These are phyloP conservation scores for Didymosphaeria variabile DNA, from an alignment of 2,329 filamentous ascomycete species.

Conservation along the genomic window DNA sequence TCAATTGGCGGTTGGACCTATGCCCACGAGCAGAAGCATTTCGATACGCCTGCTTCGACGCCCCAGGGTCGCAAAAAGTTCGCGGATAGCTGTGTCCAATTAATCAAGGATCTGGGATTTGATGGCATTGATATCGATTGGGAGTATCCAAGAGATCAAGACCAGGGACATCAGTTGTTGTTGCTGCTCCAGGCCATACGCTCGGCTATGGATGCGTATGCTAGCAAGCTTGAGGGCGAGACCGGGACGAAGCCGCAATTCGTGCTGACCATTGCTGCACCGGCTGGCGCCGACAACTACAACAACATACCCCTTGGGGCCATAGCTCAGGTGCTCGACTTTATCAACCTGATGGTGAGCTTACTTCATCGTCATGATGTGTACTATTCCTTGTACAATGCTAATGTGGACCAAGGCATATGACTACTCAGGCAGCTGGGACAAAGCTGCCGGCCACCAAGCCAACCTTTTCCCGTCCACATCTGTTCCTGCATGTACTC, in stretches of 20 bases:
- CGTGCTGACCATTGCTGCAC: conserved; percentile 56
- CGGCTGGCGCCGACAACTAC: conserved; percentile 55
- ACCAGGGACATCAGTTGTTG: conserved; percentile 53
- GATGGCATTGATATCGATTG: conserved; percentile 57
- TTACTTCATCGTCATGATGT: not conserved
- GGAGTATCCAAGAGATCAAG: conserved; percentile 55
- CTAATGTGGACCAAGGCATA: conserved; percentile 46
- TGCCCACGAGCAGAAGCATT: conserved; percentile 69
- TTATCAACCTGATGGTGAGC: conserved; percentile 59
- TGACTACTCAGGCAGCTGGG: conserved; percentile 79
- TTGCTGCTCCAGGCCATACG: conserved; percentile 52
- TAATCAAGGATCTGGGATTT: conserved; percentile 80
- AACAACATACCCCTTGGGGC: conserved; percentile 51
- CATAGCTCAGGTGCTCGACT: conserved; percentile 56
- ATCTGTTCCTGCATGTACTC: conserved; percentile 70
- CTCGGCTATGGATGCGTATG: conserved; percentile 52
- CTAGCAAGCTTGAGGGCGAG: conserved; percentile 38
- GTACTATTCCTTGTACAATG: not conserved
- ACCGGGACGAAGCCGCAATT: conserved; percentile 50
- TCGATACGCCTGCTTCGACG: conserved; percentile 72
- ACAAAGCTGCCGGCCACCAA: conserved; percentile 75
- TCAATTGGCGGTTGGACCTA: conserved; percentile 87
- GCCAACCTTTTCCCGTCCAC: conserved; percentile 75
- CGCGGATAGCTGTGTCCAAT: conserved; percentile 73
- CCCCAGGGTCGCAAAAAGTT: conserved; percentile 70